phyloP scores from a whole-genome alignment of 2,329 filamentous ascomycete genomes.

The Epichloe uncinata region DNA sequence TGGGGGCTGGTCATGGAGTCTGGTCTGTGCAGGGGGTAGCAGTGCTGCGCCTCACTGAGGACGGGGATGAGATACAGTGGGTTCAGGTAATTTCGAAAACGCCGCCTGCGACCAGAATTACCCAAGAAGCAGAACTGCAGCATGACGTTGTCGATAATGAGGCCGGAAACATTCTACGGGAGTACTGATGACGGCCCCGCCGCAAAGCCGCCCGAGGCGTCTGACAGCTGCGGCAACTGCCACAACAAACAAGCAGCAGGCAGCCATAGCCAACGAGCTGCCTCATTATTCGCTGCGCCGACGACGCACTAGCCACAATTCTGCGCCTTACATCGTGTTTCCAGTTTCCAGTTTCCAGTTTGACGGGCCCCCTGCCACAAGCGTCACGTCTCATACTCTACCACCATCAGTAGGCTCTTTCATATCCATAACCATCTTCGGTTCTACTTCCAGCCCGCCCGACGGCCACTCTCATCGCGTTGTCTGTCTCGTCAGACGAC shows the following conservation, averaged over 20 bases:
- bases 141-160: too few species aligned
- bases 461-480: neutral
- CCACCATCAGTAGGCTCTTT: neutral
- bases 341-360: neutral
- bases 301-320: neutral
- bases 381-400: neutral
- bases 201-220: too few species aligned
- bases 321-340: neutral
- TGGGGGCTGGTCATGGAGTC: neutral
- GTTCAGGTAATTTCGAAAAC: too few species aligned
- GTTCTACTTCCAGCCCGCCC: neutral
- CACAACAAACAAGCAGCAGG: too few species aligned
- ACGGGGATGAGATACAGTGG: neutral
- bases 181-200: too few species aligned
- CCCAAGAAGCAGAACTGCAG: too few species aligned
- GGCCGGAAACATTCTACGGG: too few species aligned
- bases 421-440: neutral
- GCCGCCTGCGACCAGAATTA: too few species aligned
- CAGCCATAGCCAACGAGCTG: too few species aligned
- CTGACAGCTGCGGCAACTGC: too few species aligned
- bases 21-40: neutral
- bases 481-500: conserved; percentile 6
- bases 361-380: neutral
- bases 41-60: neutral
- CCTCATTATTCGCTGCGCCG: neutral